These are phyloP conservation scores for Trametes coccinea DNA, from an alignment of 768 basidiomycete species.

Conservation along the genomic window DNA sequence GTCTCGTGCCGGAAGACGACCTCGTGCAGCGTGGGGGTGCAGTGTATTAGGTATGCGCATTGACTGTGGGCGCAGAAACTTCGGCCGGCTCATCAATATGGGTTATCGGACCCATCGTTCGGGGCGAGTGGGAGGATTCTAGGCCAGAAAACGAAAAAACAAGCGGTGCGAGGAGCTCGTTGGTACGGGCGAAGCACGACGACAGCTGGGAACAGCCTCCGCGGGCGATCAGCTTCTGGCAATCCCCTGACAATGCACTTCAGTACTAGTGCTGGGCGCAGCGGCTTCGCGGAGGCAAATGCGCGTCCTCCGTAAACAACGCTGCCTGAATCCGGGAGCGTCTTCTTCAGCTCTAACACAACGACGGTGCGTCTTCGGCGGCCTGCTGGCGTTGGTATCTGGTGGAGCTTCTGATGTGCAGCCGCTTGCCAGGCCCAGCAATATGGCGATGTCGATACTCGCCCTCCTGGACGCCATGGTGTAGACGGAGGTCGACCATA, in stretches of 20 bases:
- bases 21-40: neutral
- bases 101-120: slow-evolving; percentile 5
- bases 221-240: neutral
- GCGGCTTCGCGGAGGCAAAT: neutral
- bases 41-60: neutral
- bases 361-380: slow-evolving; percentile 5
- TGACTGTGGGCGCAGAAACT: neutral
- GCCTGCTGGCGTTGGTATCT: neutral
- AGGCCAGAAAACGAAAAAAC: neutral
- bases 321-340: slow-evolving; percentile 14
- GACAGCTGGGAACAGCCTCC: neutral
- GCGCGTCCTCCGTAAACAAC: slow-evolving; percentile 13
- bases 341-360: neutral
- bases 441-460: neutral
- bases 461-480: neutral
- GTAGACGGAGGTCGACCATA: neutral
- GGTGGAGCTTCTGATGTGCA: neutral
- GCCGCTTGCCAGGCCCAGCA: neutral
- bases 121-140: neutral
- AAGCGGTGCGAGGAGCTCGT: slow-evolving; percentile 5
- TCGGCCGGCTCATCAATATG: slow-evolving; percentile 5
- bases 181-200: neutral
- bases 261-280: slow-evolving; percentile 1
- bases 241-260: neutral
- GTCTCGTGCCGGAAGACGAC: neutral